phyloP scores from a whole-genome alignment of 2,329 filamentous ascomycete species.

The Alternaria rosae region DNA sequence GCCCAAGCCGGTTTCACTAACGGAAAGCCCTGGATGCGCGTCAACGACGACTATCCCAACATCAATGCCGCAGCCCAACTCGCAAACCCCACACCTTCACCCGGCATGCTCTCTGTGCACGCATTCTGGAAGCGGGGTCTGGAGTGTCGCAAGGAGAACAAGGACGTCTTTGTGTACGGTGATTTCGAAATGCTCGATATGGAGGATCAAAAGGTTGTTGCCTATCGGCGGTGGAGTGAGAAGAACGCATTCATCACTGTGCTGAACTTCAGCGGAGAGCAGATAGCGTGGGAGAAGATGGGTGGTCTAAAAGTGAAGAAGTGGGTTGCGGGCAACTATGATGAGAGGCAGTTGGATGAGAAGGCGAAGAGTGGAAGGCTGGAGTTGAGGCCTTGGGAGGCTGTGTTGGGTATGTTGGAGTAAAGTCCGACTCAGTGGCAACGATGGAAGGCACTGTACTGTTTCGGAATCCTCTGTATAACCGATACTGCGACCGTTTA shows the following conservation, averaged over 20 bases:
- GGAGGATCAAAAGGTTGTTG: conserved; percentile 47
- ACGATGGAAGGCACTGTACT: background rate
- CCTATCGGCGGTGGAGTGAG: conserved; percentile 42
- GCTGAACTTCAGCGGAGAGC: conserved; percentile 44
- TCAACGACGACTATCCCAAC: conserved; percentile 62
- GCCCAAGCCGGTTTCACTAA: conserved; percentile 69
- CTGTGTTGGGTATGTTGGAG: conserved; percentile 36
- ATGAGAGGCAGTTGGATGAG: conserved; percentile 32
- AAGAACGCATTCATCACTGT: conserved; percentile 39
- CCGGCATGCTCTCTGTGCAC: conserved; percentile 58
- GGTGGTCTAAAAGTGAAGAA: conserved; percentile 35
- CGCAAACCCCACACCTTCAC: conserved; percentile 32
- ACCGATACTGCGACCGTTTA: no score
- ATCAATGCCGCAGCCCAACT: conserved; percentile 66
- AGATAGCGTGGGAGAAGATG: conserved; percentile 39
- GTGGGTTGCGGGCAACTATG: conserved; percentile 50
- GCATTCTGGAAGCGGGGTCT: conserved; percentile 68
- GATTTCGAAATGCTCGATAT: conserved; percentile 63
- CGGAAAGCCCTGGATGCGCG: conserved; percentile 67
- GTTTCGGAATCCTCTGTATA: no score
- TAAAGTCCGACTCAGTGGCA: background rate
- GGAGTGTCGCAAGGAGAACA: conserved; percentile 63
- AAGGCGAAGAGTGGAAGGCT: conserved; percentile 28
- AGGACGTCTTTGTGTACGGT: conserved; percentile 69
- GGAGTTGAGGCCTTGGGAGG: conserved; percentile 47